Evolutionary conservation across 1,284 basidiomycete genomes (phyloP), one percentile per base, ranked within the genome.

Genomic region (Golubevia pallescens): DNA sequence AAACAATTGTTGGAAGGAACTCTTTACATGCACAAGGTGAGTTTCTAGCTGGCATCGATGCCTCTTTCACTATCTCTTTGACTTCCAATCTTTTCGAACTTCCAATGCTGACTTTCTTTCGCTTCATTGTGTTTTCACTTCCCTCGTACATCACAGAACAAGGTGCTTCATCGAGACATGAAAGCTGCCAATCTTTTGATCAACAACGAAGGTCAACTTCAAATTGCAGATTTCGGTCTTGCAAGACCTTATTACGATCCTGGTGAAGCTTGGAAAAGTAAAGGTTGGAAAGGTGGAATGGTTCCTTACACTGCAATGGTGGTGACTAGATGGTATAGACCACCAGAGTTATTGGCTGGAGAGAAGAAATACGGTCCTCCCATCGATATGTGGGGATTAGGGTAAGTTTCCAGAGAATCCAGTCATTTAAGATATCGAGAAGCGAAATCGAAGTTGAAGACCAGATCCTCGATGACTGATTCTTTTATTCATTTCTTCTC

Each of bases 381-480:
- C 13, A 76, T 85, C 24, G 82, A 85, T 61, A 81, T 85, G 82
- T 85, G 82, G 82, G 82, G 82, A 10, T 69, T 85, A 13, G 82
- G 82, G 8, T 85, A 54, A 54, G 64, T 60, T 19, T 7, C 21
- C 51, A 16, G 53, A 23, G 20, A 54, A 23, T 54, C 53, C 19
- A 24, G 24, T 16, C 23, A 16, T 28, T 38, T 58, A 38, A 28
- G 28, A 28, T 13, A 57, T 57, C 55, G 13, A 57, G 14, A n/a
- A 24, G n/a, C n/a, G 23, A 24, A 57, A 24, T 24, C 55, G 34
- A 32, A 34, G 57, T n/a, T 20, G 20, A 28, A 28, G 16, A 28
- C 28, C 28, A 28, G 28, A 61, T 23, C 8, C 34, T 23, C 28
- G 28, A 28, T 28, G 20, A 28, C 53, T 58, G 34, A 58, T 23